phyloP scores from a whole-genome alignment of 345 rosid species.

The Rhodamnia argentea region DNA sequence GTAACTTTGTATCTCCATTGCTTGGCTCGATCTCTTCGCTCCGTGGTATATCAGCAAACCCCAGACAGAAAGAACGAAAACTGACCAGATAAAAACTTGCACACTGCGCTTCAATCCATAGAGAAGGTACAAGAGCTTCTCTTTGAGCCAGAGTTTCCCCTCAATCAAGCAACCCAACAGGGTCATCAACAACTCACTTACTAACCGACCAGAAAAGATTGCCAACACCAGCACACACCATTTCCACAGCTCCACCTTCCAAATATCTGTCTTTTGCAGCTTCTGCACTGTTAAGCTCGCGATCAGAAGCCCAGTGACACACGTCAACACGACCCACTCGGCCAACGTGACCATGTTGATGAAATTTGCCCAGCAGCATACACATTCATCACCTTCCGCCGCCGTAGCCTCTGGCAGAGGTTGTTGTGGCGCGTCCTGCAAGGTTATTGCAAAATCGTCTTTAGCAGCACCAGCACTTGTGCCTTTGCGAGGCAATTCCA shows the following conservation, averaged over 20 bases:
- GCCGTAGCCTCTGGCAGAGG: constrained; percentile 20
- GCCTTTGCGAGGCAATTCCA: constrained; percentile 6
- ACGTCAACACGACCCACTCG: constrained; percentile 22
- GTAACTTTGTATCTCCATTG: constrained; percentile 21
- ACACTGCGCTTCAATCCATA: constrained; percentile 48
- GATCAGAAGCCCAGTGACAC: constrained; percentile 19
- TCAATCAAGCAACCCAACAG: constrained; percentile 42
- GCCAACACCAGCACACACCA: constrained; percentile 47
- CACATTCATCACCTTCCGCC: constrained; percentile 10
- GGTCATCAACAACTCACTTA: constrained; percentile 35
- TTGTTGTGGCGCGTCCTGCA: constrained; percentile 31
- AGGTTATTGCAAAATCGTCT: constrained; percentile 12
- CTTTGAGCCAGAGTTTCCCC: constrained; percentile 40
- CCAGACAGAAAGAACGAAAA: constrained; percentile 50
- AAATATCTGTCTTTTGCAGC: constrained; percentile 12
- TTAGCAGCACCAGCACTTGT: constrained; percentile 3
- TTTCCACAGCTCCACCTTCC: constrained; percentile 54
- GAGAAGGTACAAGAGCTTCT: constrained; percentile 56
- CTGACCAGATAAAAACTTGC: constrained; percentile 38
- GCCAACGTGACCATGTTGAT: constrained; percentile 14
- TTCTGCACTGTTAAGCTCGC: constrained; percentile 27
- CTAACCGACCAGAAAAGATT: constrained; percentile 41
- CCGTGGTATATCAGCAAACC: constrained; percentile 36
- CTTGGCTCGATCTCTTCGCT: constrained; percentile 18
- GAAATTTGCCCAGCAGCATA: constrained; percentile 6